phyloP scores from a whole-genome alignment of 108 stramenopile genomes.

The Cyclostephanos invisitatus region DNA sequence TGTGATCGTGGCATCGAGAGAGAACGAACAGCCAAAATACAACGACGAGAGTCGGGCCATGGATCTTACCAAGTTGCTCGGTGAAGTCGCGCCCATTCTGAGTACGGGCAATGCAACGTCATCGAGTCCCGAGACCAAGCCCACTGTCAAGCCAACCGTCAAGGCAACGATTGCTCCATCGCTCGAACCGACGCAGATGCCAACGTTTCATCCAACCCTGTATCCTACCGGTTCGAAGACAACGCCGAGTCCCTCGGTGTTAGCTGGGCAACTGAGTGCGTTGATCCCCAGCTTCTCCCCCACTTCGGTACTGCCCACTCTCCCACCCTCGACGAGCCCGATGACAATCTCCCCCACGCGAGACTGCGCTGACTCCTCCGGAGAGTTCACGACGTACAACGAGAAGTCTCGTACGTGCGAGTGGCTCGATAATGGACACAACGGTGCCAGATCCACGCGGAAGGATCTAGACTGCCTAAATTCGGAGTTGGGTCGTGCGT shows the following conservation, averaged over 20 bases:
- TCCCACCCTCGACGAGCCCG: not conserved
- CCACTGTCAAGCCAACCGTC: not conserved
- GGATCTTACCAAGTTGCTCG: constrained; percentile 1
- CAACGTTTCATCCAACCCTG: constrained; percentile 6
- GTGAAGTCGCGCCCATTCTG: not conserved
- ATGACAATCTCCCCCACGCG: constrained; percentile 28
- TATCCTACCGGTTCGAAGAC: not conserved
- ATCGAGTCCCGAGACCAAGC: not conserved
- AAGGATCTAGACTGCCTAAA: constrained; percentile 42
- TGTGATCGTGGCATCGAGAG: constrained; percentile 13
- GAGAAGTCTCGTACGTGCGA: constrained; percentile 34
- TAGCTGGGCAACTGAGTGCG: not conserved
- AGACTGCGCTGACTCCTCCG: constrained; percentile 29
- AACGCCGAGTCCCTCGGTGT: not conserved
- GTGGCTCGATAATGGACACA: constrained; percentile 47
- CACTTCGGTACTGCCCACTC: not conserved
- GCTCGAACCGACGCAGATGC: constrained; percentile 2
- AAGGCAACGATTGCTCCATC: not conserved
- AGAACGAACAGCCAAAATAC: not conserved
- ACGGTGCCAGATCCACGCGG: constrained; percentile 42
- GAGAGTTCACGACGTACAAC: constrained; percentile 37
- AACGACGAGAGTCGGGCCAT: constrained; percentile 1
- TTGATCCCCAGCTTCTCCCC: not conserved
- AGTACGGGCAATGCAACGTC: not conserved
- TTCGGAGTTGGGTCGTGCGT: constrained; percentile 35